phyloP scores from a whole-genome alignment of 768 basidiomycete species.

The Auricularia heimuer region DNA sequence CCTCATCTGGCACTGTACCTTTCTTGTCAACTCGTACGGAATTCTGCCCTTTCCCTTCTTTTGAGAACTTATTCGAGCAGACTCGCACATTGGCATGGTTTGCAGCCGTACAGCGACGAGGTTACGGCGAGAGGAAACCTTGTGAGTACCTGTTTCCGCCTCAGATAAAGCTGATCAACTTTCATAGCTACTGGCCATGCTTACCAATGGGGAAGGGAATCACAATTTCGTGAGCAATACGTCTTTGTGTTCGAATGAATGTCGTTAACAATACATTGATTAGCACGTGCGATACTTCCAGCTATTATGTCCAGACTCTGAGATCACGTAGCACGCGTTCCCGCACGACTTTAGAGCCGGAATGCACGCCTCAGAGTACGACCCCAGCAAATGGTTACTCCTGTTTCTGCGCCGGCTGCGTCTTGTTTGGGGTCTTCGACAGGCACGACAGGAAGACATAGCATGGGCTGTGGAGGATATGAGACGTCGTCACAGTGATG shows the following conservation, averaged over 20 bases:
- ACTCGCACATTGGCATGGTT: slow-evolving; percentile 71
- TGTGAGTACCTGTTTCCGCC: slow-evolving; percentile 27
- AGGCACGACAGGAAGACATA: slow-evolving; percentile 40
- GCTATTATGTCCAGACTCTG: not conserved
- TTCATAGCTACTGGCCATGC: slow-evolving; percentile 48
- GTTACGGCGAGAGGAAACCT: slow-evolving; percentile 67
- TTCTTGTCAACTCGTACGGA: slow-evolving; percentile 58
- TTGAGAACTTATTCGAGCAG: slow-evolving; percentile 20
- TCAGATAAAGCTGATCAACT: no score
- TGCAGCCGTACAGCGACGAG: slow-evolving; percentile 77
- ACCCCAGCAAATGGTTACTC: slow-evolving; percentile 77
- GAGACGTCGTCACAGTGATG: slow-evolving; percentile 27
- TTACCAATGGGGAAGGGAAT: slow-evolving; percentile 71
- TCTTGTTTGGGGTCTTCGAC: slow-evolving; percentile 37
- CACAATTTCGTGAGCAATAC: slow-evolving; percentile 54
- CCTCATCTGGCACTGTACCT: slow-evolving; percentile 61
- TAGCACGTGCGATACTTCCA: slow-evolving; percentile 33
- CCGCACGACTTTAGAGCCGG: slow-evolving; percentile 72
- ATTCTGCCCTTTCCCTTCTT: not conserved
- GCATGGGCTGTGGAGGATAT: slow-evolving; percentile 39
- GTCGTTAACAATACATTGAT: not conserved
- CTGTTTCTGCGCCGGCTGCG: slow-evolving; percentile 39
- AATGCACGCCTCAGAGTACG: slow-evolving; percentile 53
- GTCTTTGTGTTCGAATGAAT: not conserved
- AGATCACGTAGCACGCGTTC: slow-evolving; percentile 50